Evolutionary conservation across 108 stramenopile species (phyloP).

Genomic region (Hondaea fermentalgiana): DNA sequence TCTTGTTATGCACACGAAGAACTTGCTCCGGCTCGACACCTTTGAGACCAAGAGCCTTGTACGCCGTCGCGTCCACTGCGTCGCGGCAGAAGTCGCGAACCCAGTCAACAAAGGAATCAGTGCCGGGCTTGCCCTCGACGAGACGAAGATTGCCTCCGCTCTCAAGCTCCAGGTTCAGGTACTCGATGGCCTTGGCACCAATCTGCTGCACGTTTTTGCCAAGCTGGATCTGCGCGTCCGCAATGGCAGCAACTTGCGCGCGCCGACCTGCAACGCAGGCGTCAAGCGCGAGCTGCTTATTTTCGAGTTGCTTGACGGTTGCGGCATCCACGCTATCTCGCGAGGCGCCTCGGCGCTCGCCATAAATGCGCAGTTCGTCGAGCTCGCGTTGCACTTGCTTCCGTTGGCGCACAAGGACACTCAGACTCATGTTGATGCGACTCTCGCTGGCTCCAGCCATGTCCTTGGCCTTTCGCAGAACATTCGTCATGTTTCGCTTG

Average conservation of each 20-base stretch:
- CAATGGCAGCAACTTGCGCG: not conserved
- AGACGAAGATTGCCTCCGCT: slow-evolving; percentile 47
- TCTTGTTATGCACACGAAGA: slow-evolving; percentile 42
- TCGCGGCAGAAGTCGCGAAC: not conserved
- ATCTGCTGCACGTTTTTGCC: not conserved
- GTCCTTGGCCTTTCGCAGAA: slow-evolving; percentile 5
- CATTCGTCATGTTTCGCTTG: slow-evolving; percentile 39
- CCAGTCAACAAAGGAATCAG: slow-evolving; percentile 26
- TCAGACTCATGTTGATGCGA: slow-evolving; percentile 28
- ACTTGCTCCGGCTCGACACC: slow-evolving; percentile 32
- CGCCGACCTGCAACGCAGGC: not conserved
- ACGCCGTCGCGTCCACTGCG: slow-evolving; percentile 6
- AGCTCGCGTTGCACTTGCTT: slow-evolving; percentile 38
- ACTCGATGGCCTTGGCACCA: not conserved
- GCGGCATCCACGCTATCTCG: not conserved
- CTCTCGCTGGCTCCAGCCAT: not conserved
- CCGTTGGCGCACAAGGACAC: slow-evolving; percentile 33
- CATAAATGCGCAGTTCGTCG: slow-evolving; percentile 15
- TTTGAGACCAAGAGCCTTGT: not conserved
- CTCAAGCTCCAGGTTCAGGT: slow-evolving; percentile 37
- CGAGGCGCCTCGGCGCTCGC: not conserved
- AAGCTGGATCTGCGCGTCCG: not conserved
- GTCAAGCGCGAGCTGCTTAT: not conserved
- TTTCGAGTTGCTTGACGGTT: not conserved
- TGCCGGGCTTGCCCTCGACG: slow-evolving; percentile 34